phyloP scores from a whole-genome alignment of 331 rosid genomes.

The Cydonia oblonga region DNA sequence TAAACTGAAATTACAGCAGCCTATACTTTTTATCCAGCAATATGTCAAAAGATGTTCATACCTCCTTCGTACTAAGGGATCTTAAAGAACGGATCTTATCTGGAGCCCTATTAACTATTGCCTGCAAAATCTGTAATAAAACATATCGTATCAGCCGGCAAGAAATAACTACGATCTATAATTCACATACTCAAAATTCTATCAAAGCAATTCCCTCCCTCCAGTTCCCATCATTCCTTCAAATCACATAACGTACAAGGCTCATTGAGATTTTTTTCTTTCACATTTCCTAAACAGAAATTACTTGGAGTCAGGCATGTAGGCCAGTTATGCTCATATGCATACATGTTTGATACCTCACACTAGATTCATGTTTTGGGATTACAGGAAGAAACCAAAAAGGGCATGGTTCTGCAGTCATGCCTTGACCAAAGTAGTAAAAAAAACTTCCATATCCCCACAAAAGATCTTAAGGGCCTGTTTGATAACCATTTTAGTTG shows the following conservation, averaged over 20 bases:
- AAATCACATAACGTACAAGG: neutral
- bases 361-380: neutral
- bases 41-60: constrained; percentile 18
- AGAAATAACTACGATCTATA: neutral
- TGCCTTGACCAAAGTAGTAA: neutral
- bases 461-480: neutral
- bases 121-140: constrained; percentile 67
- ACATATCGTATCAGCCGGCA: neutral
- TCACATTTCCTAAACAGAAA: neutral
- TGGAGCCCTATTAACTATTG: constrained; percentile 74
- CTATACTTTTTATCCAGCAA: neutral
- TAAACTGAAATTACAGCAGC: neutral
- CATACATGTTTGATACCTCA: neutral
- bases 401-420: neutral
- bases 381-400: neutral
- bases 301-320: neutral
- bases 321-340: neutral
- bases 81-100: constrained; percentile 60
- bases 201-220: neutral
- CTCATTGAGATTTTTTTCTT: neutral
- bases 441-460: neutral
- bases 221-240: neutral
- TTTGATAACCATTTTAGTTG: too few relatives aligned
- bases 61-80: constrained; percentile 94
- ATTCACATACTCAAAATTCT: neutral